Evolutionary conservation across 257 asterid genomes (phyloP).

Genomic region (Misopates orontium): DNA sequence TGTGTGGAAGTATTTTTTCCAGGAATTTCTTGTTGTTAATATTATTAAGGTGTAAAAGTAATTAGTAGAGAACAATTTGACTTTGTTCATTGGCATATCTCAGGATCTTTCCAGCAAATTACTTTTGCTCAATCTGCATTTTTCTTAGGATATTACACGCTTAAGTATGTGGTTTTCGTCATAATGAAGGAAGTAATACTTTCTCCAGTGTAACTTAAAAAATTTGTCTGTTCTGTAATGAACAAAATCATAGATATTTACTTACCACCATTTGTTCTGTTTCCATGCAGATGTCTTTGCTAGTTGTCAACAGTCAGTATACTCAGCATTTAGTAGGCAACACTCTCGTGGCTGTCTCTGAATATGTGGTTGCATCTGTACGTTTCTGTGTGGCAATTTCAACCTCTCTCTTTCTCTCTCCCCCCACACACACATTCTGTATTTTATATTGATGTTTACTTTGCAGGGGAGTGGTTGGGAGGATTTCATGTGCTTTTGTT

Average conservation of each 20-base stretch:
- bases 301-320: constrained; percentile 50
- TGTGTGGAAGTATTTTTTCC: neutral
- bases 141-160: neutral
- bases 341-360: constrained; percentile 60
- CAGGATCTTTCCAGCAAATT: neutral
- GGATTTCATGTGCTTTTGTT: constrained; percentile 53
- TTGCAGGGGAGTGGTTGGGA: constrained; percentile 67
- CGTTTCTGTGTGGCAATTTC: constrained; percentile 23
- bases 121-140: constrained; percentile 10
- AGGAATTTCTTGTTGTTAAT: neutral
- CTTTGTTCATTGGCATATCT: neutral
- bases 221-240: neutral
- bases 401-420: constrained; percentile 8
- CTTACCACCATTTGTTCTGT: constrained; percentile 1
- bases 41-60: neutral
- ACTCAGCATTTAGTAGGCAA: constrained; percentile 62
- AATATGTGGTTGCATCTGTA: constrained; percentile 63
- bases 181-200: neutral
- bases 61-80: constrained; percentile 2
- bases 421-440: neutral
- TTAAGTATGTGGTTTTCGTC: constrained; percentile 2
- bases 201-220: neutral
- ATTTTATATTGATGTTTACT: constrained; percentile 12
- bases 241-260: too few relatives aligned
- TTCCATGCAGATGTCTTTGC: constrained; percentile 61